Evolutionary conservation across 108 stramenopile genomes (phyloP), one percentile per base, ranked within the genome.

Genomic region (Fragilaria radians): DNA sequence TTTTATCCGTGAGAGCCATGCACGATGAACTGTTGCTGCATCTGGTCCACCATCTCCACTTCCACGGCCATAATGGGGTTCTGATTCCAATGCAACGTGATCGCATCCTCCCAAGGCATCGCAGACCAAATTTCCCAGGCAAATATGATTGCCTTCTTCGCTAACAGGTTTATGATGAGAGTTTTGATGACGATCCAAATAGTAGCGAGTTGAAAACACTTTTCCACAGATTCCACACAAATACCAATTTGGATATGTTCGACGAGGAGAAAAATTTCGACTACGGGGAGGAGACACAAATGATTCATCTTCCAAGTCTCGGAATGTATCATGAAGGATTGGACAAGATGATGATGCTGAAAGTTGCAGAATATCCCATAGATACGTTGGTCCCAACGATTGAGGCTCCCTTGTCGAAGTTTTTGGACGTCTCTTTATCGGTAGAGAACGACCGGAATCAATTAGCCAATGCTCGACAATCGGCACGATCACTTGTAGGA

Each of bases 51-150:
- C 50, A 19, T 7, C 7, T 21, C 50, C 50, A 51, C 50, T 51
- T 9, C 50, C 50, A 21, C 50, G 50, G 50, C 50, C 50, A 21
- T 51, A 51, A 21, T 51, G 22, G 7, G 50, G 50, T 51, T 51
- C 50, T 7, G 22, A 21, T 7, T 51, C 50, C 50, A 51, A 25
- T 7, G 50, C 50, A 9, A 51, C 50, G 7, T 25, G 50, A 21
- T 51, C 50, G 50, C 50, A 51, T 19, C 50, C 50, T 5, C 24
- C 50, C 7, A 51, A 51, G 9, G 50, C 50, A 7, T 51, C 50
- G 19, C 50, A 51, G 50, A 42, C 36, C 7, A 42, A 7, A 42
- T 42, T 7, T 7, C 36, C 36, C 36, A 42, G 14, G 14, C 36
- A 42, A 7, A 42, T 14, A 11, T 42, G 7, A 42, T 42, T 42